Evolutionary conservation across 441 rosid genomes (phyloP).

Genomic region (Manihot esculenta): DNA sequence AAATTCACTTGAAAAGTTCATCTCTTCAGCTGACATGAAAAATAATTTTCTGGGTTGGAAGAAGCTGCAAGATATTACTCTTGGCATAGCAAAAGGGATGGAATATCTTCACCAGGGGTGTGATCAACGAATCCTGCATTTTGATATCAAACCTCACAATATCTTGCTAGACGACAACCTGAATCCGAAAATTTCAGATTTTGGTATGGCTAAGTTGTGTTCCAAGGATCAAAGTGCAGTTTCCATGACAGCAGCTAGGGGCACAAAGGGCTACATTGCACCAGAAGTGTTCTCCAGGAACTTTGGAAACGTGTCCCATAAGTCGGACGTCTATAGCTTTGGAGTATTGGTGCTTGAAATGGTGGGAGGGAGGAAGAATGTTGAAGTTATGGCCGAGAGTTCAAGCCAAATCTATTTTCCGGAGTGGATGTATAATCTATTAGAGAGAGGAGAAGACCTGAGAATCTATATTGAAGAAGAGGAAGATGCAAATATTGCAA

Average conservation of each 20-base stretch:
- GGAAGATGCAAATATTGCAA: constrained; percentile 26
- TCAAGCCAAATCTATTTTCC: constrained; percentile 22
- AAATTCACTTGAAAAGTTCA: constrained; percentile 25
- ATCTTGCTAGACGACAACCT: constrained; percentile 19
- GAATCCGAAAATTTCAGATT: constrained; percentile 31
- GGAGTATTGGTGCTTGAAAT: constrained; percentile 28
- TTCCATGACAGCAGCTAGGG: constrained; percentile 34
- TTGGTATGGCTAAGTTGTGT: constrained; percentile 31
- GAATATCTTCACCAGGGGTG: constrained; percentile 38
- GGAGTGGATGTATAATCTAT: constrained; percentile 28
- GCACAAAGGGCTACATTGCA: constrained; percentile 32
- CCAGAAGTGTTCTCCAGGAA: constrained; percentile 33
- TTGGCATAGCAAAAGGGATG: constrained; percentile 29
- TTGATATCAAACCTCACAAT: constrained; percentile 35
- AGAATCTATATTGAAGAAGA: constrained; percentile 30
- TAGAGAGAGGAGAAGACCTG: constrained; percentile 32
- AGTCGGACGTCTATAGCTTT: constrained; percentile 30
- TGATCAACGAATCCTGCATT: constrained; percentile 32
- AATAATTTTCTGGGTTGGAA: constrained; percentile 21
- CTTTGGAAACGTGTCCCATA: constrained; percentile 25
- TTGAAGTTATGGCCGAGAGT: constrained; percentile 6
- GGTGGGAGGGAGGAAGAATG: constrained; percentile 27
- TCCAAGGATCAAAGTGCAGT: constrained; percentile 33
- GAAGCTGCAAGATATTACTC: constrained; percentile 24
- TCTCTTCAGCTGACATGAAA: constrained; percentile 1